A percentile compares a stretch with the other conserved stretches of the same genome.
phyloP scores from a whole-genome alignment of 192 early-diverging fungal genomes.

The Gigaspora rosea region DNA sequence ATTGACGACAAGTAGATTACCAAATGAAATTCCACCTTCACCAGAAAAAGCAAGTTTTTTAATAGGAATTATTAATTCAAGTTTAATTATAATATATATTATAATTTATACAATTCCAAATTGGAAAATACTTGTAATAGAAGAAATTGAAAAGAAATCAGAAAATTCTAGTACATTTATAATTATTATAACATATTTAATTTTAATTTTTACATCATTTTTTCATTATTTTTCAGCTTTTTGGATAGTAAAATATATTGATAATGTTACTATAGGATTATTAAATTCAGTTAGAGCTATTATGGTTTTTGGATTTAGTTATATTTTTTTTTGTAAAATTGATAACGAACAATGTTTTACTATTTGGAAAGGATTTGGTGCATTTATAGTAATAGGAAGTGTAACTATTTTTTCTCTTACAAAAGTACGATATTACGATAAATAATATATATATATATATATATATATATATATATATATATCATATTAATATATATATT shows the following conservation, averaged over 20 bases:
- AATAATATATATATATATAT: too few species aligned
- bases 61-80: constrained; percentile 47
- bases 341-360: constrained; percentile 61
- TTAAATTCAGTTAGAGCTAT: constrained; percentile 58
- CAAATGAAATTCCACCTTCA: constrained; percentile 39
- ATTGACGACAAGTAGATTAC: constrained; percentile 38
- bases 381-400: constrained; percentile 53
- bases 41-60: constrained; percentile 55
- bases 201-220: constrained; percentile 47
- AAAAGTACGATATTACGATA: not conserved
- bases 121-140: constrained; percentile 43
- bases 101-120: constrained; percentile 53
- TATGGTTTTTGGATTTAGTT: constrained; percentile 59
- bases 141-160: constrained; percentile 38
- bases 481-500: too few species aligned
- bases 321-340: constrained; percentile 55
- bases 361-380: constrained; percentile 54
- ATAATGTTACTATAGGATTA: constrained; percentile 59
- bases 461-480: too few species aligned
- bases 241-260: constrained; percentile 52
- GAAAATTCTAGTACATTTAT: constrained; percentile 13
- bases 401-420: constrained; percentile 51
- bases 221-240: constrained; percentile 59
- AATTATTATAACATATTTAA: constrained; percentile 45
- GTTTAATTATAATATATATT: constrained; percentile 51